Evolutionary conservation across 768 basidiomycete species (phyloP).

Genomic region (Hygrophoropsis aurantiaca): DNA sequence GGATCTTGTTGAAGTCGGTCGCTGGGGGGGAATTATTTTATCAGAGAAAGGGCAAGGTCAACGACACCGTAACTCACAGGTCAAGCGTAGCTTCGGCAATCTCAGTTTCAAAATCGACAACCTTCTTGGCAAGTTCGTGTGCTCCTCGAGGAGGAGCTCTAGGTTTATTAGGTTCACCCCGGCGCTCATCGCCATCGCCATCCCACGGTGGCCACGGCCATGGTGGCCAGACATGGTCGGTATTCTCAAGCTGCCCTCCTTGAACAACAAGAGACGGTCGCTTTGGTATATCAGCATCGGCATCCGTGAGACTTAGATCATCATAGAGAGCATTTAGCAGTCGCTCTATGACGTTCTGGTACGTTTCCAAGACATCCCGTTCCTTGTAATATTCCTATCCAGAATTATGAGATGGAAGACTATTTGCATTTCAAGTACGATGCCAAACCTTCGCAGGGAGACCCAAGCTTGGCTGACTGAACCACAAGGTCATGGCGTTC

Average conservation of each 20-base stretch:
- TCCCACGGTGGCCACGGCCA: constrained; percentile 90
- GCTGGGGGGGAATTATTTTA: constrained; percentile 29
- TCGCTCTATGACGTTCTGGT: constrained; percentile 64
- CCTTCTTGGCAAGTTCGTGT: constrained; percentile 62
- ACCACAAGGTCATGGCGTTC: constrained; percentile 82
- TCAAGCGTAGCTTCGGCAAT: constrained; percentile 82
- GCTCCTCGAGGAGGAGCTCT: constrained; percentile 44
- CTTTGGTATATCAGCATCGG: constrained; percentile 6
- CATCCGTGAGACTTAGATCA: constrained; percentile 26
- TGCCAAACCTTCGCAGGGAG: constrained; percentile 78
- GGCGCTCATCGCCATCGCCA: constrained; percentile 53
- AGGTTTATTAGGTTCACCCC: constrained; percentile 36
- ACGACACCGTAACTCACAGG: constrained; percentile 44
- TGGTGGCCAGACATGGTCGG: constrained; percentile 61
- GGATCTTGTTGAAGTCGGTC: constrained; percentile 79
- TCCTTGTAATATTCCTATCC: constrained; percentile 90
- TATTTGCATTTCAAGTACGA: constrained; percentile 4
- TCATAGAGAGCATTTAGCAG: constrained; percentile 63
- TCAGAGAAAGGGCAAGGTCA: not conserved
- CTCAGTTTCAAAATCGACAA: constrained; percentile 76
- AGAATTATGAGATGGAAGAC: constrained; percentile 2
- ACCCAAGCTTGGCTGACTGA: constrained; percentile 77
- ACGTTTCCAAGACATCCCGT: constrained; percentile 62
- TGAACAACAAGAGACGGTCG: constrained; percentile 27
- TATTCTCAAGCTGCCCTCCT: constrained; percentile 38